These are phyloP conservation scores for Trichoderma semiorbis DNA, from an alignment of 2,329 filamentous ascomycete species.

Conservation along the genomic window DNA sequence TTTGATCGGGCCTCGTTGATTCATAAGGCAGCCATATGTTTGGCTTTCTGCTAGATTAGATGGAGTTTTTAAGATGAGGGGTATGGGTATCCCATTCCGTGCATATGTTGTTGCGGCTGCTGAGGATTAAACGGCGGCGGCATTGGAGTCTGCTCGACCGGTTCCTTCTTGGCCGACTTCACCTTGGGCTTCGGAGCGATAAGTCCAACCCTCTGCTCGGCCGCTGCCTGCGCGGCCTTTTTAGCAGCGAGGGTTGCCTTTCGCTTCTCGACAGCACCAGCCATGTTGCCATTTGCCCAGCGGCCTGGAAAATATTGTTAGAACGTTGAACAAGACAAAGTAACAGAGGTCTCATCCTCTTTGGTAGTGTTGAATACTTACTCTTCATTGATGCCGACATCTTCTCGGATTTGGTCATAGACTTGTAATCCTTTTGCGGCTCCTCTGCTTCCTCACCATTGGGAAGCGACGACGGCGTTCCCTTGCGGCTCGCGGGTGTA, in stretches of 20 bases:
- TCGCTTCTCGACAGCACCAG: conserved; percentile 56
- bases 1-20: background rate
- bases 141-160: conserved; percentile 25
- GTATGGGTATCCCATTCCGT: conserved; percentile 30
- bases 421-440: conserved; percentile 52
- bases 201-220: conserved; percentile 35
- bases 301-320: conserved; percentile 42
- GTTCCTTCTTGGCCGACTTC: conserved; percentile 35
- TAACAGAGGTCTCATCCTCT: background rate
- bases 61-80: conserved; percentile 16
- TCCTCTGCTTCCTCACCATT: conserved; percentile 37
- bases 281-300: conserved; percentile 60
- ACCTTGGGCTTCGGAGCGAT: conserved; percentile 39
- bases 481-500: conserved; percentile 28
- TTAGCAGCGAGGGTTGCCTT: conserved; percentile 59
- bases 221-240: conserved; percentile 48
- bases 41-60: background rate
- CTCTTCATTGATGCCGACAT: conserved; percentile 65
- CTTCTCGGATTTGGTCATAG: conserved; percentile 64
- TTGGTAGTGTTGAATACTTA: conserved; percentile 33
- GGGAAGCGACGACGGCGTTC: conserved; percentile 25
- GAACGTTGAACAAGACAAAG: conserved; percentile 15
- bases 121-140: conserved; percentile 9
- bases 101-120: conserved; percentile 29
- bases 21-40: background rate